phyloP scores from a whole-genome alignment of 768 basidiomycete genomes.

The Multifurca ochricompacta region DNA sequence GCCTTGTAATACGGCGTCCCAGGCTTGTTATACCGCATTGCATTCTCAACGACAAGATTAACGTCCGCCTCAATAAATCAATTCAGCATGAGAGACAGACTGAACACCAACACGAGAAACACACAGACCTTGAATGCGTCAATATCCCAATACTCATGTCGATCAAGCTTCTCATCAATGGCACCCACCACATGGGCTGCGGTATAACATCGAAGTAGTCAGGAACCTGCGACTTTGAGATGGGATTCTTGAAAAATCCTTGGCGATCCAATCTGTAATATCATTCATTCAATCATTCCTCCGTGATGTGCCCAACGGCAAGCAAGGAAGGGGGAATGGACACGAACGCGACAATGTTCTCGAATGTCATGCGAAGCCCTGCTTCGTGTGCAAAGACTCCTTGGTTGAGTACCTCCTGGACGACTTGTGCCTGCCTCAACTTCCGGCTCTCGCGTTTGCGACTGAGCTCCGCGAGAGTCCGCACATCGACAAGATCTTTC shows the following conservation, averaged over 20 bases:
- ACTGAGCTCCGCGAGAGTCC: constrained; percentile 54
- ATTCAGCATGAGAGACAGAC: neutral
- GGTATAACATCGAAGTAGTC: constrained; percentile 88
- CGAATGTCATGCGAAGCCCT: constrained; percentile 54
- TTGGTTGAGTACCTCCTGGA: constrained; percentile 56
- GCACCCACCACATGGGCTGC: constrained; percentile 82
- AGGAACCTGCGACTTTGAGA: constrained; percentile 68
- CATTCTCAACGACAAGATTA: constrained; percentile 79
- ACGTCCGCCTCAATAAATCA: constrained; percentile 57
- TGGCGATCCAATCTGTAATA: constrained; percentile 57
- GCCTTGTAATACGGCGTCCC: constrained; percentile 64
- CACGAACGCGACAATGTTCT: constrained; percentile 61
- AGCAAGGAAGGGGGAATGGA: too few relatives aligned
- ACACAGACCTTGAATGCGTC: constrained; percentile 63
- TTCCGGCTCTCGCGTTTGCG: constrained; percentile 81
- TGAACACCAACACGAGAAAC: neutral
- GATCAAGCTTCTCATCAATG: constrained; percentile 77
- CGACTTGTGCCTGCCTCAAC: constrained; percentile 53
- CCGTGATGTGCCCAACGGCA: neutral
- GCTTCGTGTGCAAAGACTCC: constrained; percentile 62
- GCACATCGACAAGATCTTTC: constrained; percentile 69
- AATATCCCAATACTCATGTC: constrained; percentile 74
- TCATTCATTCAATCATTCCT: too few relatives aligned
- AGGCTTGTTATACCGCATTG: constrained; percentile 74
- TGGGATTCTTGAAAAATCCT: constrained; percentile 76